phyloP scores from a whole-genome alignment of 768 basidiomycete species.

The Leccinum fibrillosum region DNA sequence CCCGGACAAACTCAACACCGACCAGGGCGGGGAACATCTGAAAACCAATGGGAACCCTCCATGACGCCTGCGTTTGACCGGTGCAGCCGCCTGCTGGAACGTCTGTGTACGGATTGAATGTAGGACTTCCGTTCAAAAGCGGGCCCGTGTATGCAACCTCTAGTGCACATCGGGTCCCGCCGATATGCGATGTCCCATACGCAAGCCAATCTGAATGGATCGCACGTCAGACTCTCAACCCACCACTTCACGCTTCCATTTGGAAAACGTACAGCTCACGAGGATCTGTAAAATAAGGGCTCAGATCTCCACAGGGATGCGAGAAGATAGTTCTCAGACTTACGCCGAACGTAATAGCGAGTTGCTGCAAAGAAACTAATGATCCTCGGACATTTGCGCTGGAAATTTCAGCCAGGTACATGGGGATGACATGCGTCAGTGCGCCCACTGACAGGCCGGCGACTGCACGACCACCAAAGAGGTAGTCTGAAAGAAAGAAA shows the following conservation, averaged over 20 bases:
- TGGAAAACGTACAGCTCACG: conserved; percentile 28
- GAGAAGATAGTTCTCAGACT: conserved; percentile 3
- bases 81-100: conserved; percentile 32
- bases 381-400: conserved; percentile 37
- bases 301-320: neutral
- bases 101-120: conserved; percentile 27
- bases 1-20: conserved; percentile 11
- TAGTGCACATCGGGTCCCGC: conserved; percentile 31
- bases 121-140: conserved; percentile 31
- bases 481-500: conserved; percentile 14
- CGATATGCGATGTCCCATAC: conserved; percentile 33
- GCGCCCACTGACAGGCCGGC: conserved; percentile 17
- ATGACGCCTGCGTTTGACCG: conserved; percentile 29
- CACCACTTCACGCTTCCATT: neutral
- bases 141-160: conserved; percentile 27
- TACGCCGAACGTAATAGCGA: conserved; percentile 36
- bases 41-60: conserved; percentile 36
- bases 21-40: conserved; percentile 40
- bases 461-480: conserved; percentile 30
- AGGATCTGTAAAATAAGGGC: conserved; percentile 19
- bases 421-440: conserved; percentile 26
- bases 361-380: conserved; percentile 35
- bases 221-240: neutral
- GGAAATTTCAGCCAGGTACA: conserved; percentile 39
- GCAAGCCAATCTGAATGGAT: conserved; percentile 28